Evolutionary conservation across 2,329 filamentous ascomycete genomes (phyloP), one percentile per base, ranked within the genome.

Genomic region (Colletotrichum sp.): DNA sequence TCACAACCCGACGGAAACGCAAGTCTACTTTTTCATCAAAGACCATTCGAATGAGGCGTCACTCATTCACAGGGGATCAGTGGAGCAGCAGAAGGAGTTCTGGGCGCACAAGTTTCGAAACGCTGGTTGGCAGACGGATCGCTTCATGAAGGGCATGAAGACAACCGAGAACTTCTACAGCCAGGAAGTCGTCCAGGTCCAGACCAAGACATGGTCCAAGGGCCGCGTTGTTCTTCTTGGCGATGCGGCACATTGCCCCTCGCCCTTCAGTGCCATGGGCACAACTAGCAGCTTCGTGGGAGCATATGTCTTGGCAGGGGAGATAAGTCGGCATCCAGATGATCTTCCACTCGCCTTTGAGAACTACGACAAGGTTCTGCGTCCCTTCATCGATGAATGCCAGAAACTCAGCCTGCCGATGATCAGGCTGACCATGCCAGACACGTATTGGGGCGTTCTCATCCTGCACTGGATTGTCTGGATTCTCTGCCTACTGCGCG

Each of bases 261-360:
- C 86, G 5, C 84, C 86, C 1, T 79, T 86, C 7, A 87, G 84
- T 1, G 89, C 88, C 3, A 85, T 87, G 83, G 88, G 88, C 4
- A 88, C 86, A 1, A 84, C 84, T 4, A 77, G 81, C 10, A 85
- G 84, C 2, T 78, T 90, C 5, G 79, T 88, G 16, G 85, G 86
- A 3, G 88, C 87, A 1, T 90, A 91, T 78, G 80, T 90, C 4
- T 82, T 91, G 1, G 88, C 88, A 0, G 89, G 89, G 7, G 89
- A 88, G 76, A 83, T 88, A n/a, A 72, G 72, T 55, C 77, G 70
- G 71, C 73, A 74, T 48, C 48, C 72, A 18, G 57, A 16, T n/a
- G 75, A 65, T 16, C 30, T 67, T 6, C 26, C 18, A 1, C 52
- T 10, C 16, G 77, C 76, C 1, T 57, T 78, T 13, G 61, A 36